Conservation (phyloP, 2,329 filamentous ascomycete species). For the Aspergillus viridinutans region DNA sequence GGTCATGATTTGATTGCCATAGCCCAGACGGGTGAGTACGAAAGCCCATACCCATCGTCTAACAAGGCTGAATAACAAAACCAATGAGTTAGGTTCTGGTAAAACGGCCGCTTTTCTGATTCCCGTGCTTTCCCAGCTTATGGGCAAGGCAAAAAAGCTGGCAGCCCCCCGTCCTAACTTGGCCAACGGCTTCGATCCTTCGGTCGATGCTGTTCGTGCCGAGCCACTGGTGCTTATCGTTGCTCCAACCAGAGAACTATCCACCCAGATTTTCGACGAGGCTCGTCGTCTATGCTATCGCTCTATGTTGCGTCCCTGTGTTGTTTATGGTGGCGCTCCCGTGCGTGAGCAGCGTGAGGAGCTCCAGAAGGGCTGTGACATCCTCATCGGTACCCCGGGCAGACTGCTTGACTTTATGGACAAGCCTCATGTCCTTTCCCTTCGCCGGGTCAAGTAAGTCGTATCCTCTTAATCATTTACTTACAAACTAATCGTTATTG, state of each 20-base stretch:
- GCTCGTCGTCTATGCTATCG: conserved; percentile 89
- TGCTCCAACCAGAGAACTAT: conserved; percentile 82
- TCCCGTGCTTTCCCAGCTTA: conserved; percentile 81
- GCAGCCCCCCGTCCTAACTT: conserved; percentile 68
- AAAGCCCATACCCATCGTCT: not conserved
- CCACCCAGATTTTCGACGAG: conserved; percentile 93
- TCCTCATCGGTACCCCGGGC: conserved; percentile 84
- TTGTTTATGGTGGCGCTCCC: conserved; percentile 81
- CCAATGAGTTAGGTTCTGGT: conserved; percentile 66
- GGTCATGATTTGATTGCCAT: conserved; percentile 82
- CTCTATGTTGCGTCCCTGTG: conserved; percentile 87
- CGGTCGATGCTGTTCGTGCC: conserved; percentile 57
- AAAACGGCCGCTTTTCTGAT: conserved; percentile 94
- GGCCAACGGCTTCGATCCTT: conserved; percentile 50
- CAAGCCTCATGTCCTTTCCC: conserved; percentile 62
- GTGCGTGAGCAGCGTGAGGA: conserved; percentile 65
- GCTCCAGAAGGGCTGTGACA: conserved; percentile 78
- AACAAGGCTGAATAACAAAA: conserved; percentile 5
- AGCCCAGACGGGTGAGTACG: conserved; percentile 80
- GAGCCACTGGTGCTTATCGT: conserved; percentile 87
- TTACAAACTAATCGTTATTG: not conserved
- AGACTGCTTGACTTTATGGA: conserved; percentile 81
- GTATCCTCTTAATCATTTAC: not conserved
- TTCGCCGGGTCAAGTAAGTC: conserved; percentile 68
- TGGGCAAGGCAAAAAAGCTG: conserved; percentile 92